These are phyloP conservation scores for Annulohypoxylon truncatum DNA, from an alignment of 2,329 filamentous ascomycete genomes.

Conservation along the genomic window DNA sequence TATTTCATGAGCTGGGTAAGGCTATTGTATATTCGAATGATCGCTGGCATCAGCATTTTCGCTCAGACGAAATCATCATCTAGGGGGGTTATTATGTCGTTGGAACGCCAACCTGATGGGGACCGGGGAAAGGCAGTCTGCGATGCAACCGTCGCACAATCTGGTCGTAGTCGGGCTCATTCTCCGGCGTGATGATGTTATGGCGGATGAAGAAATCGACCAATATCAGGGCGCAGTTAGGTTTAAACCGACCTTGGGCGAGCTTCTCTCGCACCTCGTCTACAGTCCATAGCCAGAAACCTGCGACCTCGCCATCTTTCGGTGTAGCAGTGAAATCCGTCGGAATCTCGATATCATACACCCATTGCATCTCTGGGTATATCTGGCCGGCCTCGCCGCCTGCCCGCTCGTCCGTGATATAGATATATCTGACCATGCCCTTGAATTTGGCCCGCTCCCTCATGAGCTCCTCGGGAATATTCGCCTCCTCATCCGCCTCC, in stretches of 20 bases:
- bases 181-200: constrained; percentile 80
- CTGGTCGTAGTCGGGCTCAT: constrained; percentile 82
- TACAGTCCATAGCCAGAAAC: constrained; percentile 81
- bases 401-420: constrained; percentile 78
- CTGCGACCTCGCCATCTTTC: constrained; percentile 88
- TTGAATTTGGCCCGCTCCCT: constrained; percentile 66
- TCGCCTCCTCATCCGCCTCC: constrained; percentile 91
- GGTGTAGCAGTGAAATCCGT: constrained; percentile 76
- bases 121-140: constrained; percentile 81
- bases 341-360: constrained; percentile 87
- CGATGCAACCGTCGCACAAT: constrained; percentile 82
- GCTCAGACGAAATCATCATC: not conserved
- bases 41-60: constrained; percentile 2
- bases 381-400: constrained; percentile 85
- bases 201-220: constrained; percentile 92
- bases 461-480: constrained; percentile 76
- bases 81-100: constrained; percentile 4
- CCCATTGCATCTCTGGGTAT: constrained; percentile 91
- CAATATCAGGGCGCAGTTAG: constrained; percentile 86
- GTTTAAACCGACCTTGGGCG: constrained; percentile 83
- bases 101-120: constrained; percentile 57
- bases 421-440: constrained; percentile 86
- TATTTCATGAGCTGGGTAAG: constrained; percentile 13
- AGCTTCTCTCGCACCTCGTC: constrained; percentile 80
- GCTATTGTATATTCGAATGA: constrained; percentile 17